phyloP scores from a whole-genome alignment of 2,329 filamentous ascomycete genomes.

The Calonectria pseudoreteaudii region DNA sequence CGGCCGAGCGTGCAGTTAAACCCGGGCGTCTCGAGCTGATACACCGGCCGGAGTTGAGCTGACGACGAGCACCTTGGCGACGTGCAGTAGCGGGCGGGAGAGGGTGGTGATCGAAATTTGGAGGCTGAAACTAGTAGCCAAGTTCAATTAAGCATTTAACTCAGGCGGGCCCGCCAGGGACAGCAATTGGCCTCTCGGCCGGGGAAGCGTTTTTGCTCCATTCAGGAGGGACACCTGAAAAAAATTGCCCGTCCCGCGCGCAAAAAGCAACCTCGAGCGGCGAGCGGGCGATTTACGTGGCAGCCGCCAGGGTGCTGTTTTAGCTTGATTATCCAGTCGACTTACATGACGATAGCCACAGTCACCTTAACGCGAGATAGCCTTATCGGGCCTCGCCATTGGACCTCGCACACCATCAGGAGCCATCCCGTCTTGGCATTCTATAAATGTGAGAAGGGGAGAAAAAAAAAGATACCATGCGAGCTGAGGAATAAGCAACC shows the following conservation, averaged over 20 bases:
- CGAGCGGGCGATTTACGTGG: background rate
- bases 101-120: constrained; percentile 6
- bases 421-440: background rate
- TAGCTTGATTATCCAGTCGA: constrained; percentile 6
- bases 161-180: background rate
- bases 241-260: background rate
- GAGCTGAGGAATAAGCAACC: background rate
- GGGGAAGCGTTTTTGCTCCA: background rate
- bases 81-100: background rate
- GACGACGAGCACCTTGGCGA: background rate
- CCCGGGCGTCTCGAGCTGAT: background rate
- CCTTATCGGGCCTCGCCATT: background rate
- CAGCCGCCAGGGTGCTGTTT: background rate
- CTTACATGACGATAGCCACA: constrained; percentile 1
- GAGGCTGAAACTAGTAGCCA: constrained; percentile 16
- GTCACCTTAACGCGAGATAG: background rate
- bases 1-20: background rate
- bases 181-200: background rate
- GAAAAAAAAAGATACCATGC: background rate
- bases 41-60: background rate
- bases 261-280: background rate
- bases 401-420: background rate
- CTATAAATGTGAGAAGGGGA: background rate
- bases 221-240: background rate
- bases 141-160: constrained; percentile 9